Evolutionary conservation across 2,329 filamentous ascomycete species (phyloP), one percentile per base, ranked within the genome.

Genomic region (Volutella citrinella): DNA sequence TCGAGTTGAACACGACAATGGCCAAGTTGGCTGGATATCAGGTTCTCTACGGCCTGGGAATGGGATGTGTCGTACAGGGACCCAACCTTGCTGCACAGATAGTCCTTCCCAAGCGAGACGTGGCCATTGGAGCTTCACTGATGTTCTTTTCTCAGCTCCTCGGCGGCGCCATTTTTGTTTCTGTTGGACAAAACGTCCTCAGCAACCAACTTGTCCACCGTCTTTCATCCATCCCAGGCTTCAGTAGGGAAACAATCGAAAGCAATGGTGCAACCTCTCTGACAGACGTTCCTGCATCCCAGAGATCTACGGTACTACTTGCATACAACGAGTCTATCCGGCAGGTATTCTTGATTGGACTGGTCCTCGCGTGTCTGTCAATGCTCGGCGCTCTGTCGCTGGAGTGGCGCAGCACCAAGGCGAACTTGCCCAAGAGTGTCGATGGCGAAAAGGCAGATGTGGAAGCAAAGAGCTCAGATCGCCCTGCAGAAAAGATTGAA

Each of bases 311-410:
- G 3, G 39, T 50, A 2, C 18, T 56, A 11, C 11, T 34, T 7
- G 74, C 72, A 0, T 83, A 83, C 58, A 82, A 82, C 46, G 46
- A 60, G 7, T 69, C 77, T 0, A 49, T 84, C 10, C 65, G 64
- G 2, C 54, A 68, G 28, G 69, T 69, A 0, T 82, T 78, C 49
- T 72, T 74, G 39, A 70, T 81, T 4, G 66, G 65, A 3, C 59
- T 77, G 6, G 70, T 72, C 0, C 56, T 76, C 36, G 61, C 66
- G 1, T 60, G 61, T 5, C 22, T 78, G 5, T 69, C 65, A 5
- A 63, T 78, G 11, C 23, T 79, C 13, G 76, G 72, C 1, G 63
- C 68, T 0, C 44, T 69, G 4, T 61, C 66, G 11, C 68, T 82
- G 40, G 70, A 82, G 55, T 82, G 77, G 78, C 73, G 40, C 2